phyloP scores from a whole-genome alignment of 306 rosid genomes.

The Hippophae tibetana region DNA sequence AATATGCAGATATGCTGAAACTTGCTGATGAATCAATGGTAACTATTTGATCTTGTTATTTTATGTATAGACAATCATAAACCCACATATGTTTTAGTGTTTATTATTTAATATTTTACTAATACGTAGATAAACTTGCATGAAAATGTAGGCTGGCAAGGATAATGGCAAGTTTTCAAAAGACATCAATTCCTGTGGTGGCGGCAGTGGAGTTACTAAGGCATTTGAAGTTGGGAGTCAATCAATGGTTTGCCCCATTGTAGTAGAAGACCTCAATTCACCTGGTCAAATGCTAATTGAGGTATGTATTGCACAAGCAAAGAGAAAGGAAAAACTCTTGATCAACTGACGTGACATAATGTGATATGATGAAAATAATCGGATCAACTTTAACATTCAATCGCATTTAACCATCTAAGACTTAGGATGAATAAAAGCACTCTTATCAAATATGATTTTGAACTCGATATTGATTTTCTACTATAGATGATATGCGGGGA shows the following conservation, averaged over 20 bases:
- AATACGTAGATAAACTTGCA: constrained; percentile 10
- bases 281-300: constrained; percentile 88
- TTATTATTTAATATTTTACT: constrained; percentile 6
- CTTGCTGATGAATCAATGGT: constrained; percentile 67
- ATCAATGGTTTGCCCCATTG: constrained; percentile 66
- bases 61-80: background rate
- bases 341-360: too few species aligned
- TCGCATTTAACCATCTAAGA: too few species aligned
- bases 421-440: too few species aligned
- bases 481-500: constrained; percentile 77
- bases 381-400: too few species aligned
- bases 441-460: too few species aligned
- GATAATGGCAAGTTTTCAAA: constrained; percentile 34
- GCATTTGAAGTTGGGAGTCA: constrained; percentile 60
- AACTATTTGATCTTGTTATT: constrained; percentile 7
- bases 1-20: constrained; percentile 59
- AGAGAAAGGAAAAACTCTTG: too few species aligned
- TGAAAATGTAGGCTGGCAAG: constrained; percentile 38
- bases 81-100: background rate
- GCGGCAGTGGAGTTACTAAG: constrained; percentile 56
- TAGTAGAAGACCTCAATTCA: constrained; percentile 64
- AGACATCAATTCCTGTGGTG: constrained; percentile 24
- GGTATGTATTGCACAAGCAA: constrained; percentile 26
- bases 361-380: too few species aligned
- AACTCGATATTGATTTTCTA: constrained; percentile 10